phyloP scores from a whole-genome alignment of 768 basidiomycete species.

The Suillus variegatus region DNA sequence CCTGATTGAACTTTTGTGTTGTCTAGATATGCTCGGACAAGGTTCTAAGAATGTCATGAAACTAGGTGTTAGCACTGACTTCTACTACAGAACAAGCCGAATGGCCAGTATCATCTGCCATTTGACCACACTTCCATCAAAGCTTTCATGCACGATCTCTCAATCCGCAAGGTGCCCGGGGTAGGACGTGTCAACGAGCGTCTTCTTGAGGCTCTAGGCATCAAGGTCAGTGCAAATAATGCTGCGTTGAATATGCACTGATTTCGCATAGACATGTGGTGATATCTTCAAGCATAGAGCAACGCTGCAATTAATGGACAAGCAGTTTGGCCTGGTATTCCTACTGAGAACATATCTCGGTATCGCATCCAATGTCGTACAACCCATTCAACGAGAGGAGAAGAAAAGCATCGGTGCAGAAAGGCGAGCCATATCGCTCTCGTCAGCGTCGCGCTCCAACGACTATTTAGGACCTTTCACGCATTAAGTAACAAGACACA shows the following conservation, averaged over 20 bases:
- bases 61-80: neutral
- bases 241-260: neutral
- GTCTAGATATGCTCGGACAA: constrained; percentile 90
- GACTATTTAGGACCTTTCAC: constrained; percentile 65
- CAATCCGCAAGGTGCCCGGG: constrained; percentile 87
- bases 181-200: constrained; percentile 91
- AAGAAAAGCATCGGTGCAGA: constrained; percentile 93
- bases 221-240: constrained; percentile 57
- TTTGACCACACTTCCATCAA: constrained; percentile 66
- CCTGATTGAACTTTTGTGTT: constrained; percentile 9
- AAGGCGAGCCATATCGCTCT: constrained; percentile 44
- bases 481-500: constrained; percentile 62
- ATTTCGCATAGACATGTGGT: constrained; percentile 68
- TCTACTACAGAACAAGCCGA: constrained; percentile 79
- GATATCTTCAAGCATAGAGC: constrained; percentile 83
- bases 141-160: constrained; percentile 76
- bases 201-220: constrained; percentile 81
- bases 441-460: constrained; percentile 1
- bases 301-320: constrained; percentile 79
- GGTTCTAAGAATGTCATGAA: constrained; percentile 35
- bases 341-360: constrained; percentile 84
- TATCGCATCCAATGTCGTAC: constrained; percentile 80
- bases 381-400: constrained; percentile 75
- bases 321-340: constrained; percentile 77
- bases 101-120: constrained; percentile 82